Conservation (phyloP, 345 rosid species). For the Cardamine occulta region DNA sequence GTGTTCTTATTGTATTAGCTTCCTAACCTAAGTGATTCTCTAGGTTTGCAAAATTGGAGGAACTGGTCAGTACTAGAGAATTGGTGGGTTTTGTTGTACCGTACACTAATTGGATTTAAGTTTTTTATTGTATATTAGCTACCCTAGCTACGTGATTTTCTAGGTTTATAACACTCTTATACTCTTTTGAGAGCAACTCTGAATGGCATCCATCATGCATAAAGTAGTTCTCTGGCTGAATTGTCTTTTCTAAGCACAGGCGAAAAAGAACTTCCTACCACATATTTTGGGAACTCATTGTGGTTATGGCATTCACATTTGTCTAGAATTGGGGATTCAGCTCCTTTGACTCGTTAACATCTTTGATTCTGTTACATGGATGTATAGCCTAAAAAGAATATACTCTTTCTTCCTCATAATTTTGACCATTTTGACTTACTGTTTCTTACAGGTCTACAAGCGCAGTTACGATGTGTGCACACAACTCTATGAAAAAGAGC, state of each 20-base stretch:
- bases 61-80: background rate
- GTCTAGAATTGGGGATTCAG: constrained; percentile 1
- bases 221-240: constrained; percentile 12
- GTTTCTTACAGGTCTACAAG: constrained; percentile 71
- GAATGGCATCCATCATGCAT: constrained; percentile 14
- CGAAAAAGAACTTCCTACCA: background rate
- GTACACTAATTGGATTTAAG: background rate
- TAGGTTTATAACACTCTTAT: constrained; percentile 1
- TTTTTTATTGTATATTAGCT: constrained; percentile 15
- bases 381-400: constrained; percentile 7
- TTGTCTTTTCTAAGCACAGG: background rate
- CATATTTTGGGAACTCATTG: constrained; percentile 7
- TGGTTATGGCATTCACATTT: constrained; percentile 30
- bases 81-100: background rate
- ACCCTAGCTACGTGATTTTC: constrained; percentile 5
- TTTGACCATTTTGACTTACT: constrained; percentile 24
- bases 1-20: constrained; percentile 18
- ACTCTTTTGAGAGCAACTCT: background rate
- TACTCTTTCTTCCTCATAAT: background rate
- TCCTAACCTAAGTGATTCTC: constrained; percentile 7
- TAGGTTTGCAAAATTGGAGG: constrained; percentile 10
- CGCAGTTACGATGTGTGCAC: constrained; percentile 81
- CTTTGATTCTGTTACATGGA: constrained; percentile 14
- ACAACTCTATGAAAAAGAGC: constrained; percentile 92
- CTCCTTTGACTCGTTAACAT: constrained; percentile 7